Base-by-base conservation (phyloP, 2,329 filamentous ascomycete genomes). In the Hyphodiscus sp. region DNA sequence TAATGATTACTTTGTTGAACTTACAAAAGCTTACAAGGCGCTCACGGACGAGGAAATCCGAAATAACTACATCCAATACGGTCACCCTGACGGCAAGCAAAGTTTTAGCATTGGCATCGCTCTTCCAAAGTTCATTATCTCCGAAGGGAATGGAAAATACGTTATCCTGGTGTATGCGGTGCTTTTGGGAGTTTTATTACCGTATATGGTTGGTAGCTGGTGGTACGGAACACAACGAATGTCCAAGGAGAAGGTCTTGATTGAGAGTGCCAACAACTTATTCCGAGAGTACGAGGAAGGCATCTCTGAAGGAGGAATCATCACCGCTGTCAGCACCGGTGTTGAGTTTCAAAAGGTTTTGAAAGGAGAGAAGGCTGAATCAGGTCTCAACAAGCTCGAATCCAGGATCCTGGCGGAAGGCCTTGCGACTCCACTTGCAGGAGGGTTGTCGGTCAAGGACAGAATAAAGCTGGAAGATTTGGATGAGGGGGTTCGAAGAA, bases 81-180 rank as follows among this genome's bases (percentile, higher is more conserved):
- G 94, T 52, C 91, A 99, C 70, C 94, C 94, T 7, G 94, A 99
- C 69, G 94, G 94, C 68, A 97, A 96, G 79, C 94, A 99, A 74
- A 92, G 91, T 70, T 94, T 91, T 73, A 96, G 91, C 73, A 97
- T 99, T 67, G 92, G 94, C 60, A 99, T 99, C 61, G 94, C 92
- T 45, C 80, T 99, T 45, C 94, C 94, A 45, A 87, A 94, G 69
- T 89, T 94, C 72, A 91, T 99, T 64, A 81, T 99, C 52, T 87
- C 89, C 15, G 90, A 96, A 62, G 92, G 91, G 52, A 95, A 94
- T 70, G 92, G 91, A 61, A 97, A 96, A 76, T 97, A 95, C 67
- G 87, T 99, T 51, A 77, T 99, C 56, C 76, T 96, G 53, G 80
- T 96, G 59, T 99, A 99, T 70, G 91, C 90, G 41, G 72, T 86